These are phyloP conservation scores for Amaranthus tricolor DNA, from an alignment of 179 eudicot genomes.

Conservation along the genomic window DNA sequence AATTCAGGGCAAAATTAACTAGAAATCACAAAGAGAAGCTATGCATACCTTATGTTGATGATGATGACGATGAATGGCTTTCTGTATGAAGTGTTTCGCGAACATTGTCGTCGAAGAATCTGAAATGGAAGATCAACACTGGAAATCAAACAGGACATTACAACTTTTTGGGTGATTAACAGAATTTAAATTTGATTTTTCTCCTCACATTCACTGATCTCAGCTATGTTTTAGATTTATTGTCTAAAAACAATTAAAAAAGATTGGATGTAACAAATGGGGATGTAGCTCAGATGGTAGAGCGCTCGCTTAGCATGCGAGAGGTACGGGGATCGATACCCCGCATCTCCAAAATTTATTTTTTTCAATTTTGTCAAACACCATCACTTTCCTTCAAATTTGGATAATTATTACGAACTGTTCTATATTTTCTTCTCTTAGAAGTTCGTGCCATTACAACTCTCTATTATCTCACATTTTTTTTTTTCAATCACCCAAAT, in stretches of 20 bases:
- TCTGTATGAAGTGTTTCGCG: conserved; percentile 32
- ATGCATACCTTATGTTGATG: conserved; percentile 20
- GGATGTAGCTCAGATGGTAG: conserved; percentile 99
- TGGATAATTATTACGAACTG: not conserved
- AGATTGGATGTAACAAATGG: conserved; percentile 10
- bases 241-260: not conserved
- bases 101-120: conserved; percentile 20
- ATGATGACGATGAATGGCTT: conserved; percentile 26
- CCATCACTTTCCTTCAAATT: no score
- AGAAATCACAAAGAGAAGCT: not conserved
- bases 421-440: not conserved
- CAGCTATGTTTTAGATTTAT: no score
- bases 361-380: not conserved
- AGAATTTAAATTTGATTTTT: no score
- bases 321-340: conserved; percentile 99
- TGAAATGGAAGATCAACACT: not conserved
- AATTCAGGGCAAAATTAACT: not conserved
- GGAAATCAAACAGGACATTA: not conserved
- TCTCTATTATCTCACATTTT: not conserved
- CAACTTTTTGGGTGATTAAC: no score
- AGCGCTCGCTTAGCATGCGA: conserved; percentile 99
- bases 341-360: conserved; percentile 74
- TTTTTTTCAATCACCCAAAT: not conserved
- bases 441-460: not conserved
- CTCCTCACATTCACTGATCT: no score